Evolutionary conservation across 805 yeast species (phyloP).

Genomic region (Starmerella bombi): DNA sequence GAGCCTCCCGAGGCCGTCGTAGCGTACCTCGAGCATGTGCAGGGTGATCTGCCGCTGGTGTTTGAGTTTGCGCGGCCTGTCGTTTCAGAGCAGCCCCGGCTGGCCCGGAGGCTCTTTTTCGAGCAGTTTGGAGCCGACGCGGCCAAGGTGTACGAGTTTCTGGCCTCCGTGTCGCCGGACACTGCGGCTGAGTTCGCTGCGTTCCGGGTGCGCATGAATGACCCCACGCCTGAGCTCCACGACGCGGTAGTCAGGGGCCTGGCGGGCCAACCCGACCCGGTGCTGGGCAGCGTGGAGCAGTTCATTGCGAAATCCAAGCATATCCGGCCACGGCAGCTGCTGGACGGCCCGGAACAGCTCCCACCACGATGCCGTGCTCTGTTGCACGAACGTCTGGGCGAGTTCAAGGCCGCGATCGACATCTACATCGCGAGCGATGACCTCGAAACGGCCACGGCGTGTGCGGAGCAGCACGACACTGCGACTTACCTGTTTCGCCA

Average conservation of each 20-base stretch:
- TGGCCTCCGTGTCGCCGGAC: background rate
- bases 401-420: conserved; percentile 50
- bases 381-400: conserved; percentile 45
- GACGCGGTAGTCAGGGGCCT: conserved; percentile 8
- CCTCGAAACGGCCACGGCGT: conserved; percentile 43
- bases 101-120: conserved; percentile 46
- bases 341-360: background rate
- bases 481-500: conserved; percentile 11
- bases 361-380: conserved; percentile 35
- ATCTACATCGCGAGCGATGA: conserved; percentile 43
- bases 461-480: conserved; percentile 36
- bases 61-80: conserved; percentile 46
- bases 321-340: conserved; percentile 2
- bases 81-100: conserved; percentile 29
- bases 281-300: background rate
- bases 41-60: conserved; percentile 37
- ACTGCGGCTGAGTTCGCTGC: conserved; percentile 7
- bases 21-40: conserved; percentile 14
- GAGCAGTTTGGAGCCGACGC: conserved; percentile 25
- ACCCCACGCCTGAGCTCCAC: conserved; percentile 7
- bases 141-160: conserved; percentile 12
- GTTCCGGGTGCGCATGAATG: conserved; percentile 1
- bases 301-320: conserved; percentile 3
- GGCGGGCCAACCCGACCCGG: conserved; percentile 1
- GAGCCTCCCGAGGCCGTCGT: conserved; percentile 14